A percentile compares a stretch with the other conserved stretches of the same genome.
Evolutionary conservation across 257 asterid genomes (phyloP).

Genomic region (Rubia yunnanensis): DNA sequence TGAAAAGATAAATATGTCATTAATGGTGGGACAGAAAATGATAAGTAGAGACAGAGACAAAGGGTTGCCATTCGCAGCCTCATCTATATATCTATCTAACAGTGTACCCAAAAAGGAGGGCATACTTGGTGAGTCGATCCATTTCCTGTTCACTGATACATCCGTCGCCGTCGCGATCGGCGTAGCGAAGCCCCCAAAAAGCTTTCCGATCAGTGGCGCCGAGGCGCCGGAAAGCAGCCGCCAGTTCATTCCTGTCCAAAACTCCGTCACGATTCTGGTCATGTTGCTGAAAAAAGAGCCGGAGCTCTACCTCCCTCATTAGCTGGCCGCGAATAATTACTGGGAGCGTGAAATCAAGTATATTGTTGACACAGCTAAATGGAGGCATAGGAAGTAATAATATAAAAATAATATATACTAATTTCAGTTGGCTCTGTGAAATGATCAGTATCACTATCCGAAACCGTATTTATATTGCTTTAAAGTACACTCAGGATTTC

Average conservation of each 20-base stretch:
- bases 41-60: no score
- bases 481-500: no score
- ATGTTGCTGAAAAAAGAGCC: background rate
- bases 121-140: background rate
- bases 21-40: no score
- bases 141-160: constrained; percentile 1
- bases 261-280: constrained; percentile 20
- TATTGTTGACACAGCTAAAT: no score
- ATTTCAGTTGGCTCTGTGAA: background rate
- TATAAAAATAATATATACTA: no score
- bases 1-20: no score
- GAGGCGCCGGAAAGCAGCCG: constrained; percentile 9
- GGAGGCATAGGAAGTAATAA: no score
- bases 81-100: no score
- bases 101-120: background rate
- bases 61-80: no score
- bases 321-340: background rate
- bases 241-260: constrained; percentile 10
- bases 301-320: constrained; percentile 2
- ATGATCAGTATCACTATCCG: background rate
- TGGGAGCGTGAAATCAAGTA: no score
- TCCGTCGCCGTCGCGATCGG: constrained; percentile 18
- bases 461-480: background rate
- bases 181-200: background rate
- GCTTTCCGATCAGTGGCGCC: constrained; percentile 16